Evolutionary conservation across 805 yeast species (phyloP), one percentile per base, ranked within the genome.

Genomic region (Candida suzukii): DNA sequence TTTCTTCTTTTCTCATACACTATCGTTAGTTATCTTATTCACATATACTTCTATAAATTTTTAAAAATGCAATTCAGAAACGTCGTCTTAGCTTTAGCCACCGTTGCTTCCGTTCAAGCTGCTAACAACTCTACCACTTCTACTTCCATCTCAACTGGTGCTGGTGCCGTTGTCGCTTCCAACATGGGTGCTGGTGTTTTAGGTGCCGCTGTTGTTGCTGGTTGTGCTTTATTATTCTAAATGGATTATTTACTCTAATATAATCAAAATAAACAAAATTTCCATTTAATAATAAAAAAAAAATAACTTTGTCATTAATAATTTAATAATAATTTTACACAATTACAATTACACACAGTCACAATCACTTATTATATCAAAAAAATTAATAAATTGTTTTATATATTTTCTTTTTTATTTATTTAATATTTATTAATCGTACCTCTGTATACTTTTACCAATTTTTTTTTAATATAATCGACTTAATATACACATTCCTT

Each of bases 151-250:
- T 59, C 58, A 51, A 56, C 66, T 34, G 63, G 70, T 48, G 64
- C 64, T 53, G 73, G 70, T 54, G 77, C 74, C 55, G 80, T 75
- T 56, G 70, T 64, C 49, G 63, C 72, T 52, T 70, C 68, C 64
- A 73, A 75, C 49, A 70, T 74, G 61, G 79, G 80, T 68, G 83
- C 87, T 61, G 81, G 84, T 69, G 76, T 79, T 61, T 68, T 81
- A 57, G 90, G 88, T 76, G 88, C 85, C 57, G 86, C 81, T 62
- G 85, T 83, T 54, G 90, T 88, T 53, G 90, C 88, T 59, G 90
- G 87, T 74, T 80, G 81, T 41, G 68, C 69, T 55, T 53, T 64
- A 46, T 57, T 64, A 28, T 37, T 37, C 26, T 37, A 37, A 37
- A 30, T 37, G 28, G 6, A 14, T 27, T 24, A 19, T 18, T 14